These are phyloP conservation scores for Lactarius psammicola DNA, from an alignment of 768 basidiomycete genomes.

Conservation along the genomic window DNA sequence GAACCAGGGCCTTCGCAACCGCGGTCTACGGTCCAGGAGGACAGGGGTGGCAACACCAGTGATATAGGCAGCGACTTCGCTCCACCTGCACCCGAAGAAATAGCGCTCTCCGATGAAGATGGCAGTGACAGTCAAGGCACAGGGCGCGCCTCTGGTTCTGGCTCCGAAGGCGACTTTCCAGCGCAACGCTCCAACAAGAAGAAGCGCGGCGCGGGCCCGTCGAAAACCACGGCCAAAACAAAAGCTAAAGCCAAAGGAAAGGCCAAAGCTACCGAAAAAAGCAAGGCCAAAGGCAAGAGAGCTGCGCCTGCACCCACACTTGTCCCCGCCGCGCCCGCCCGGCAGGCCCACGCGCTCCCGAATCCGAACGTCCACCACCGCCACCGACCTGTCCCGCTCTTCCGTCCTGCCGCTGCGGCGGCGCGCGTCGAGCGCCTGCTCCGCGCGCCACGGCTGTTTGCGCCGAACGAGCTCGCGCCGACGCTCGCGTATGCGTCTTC, in stretches of 20 bases:
- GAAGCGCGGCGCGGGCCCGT: conserved; percentile 14
- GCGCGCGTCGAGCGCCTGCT: conserved; percentile 59
- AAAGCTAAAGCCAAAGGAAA: background rate
- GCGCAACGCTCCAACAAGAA: conserved; percentile 33
- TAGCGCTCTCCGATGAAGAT: conserved; percentile 35
- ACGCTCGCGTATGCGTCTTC: conserved; percentile 60
- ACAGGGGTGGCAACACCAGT: conserved; percentile 1
- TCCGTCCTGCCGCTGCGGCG: conserved; percentile 34
- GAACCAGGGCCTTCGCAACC: conserved; percentile 42
- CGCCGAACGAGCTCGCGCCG: conserved; percentile 39
- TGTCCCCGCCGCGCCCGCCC: conserved; percentile 40
- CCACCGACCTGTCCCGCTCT: conserved; percentile 65
- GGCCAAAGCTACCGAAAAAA: background rate
- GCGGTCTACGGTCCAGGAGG: conserved; percentile 33
- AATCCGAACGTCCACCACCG: conserved; percentile 69
- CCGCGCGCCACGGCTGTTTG: conserved; percentile 51
- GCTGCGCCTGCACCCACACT: conserved; percentile 25
- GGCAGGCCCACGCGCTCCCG: conserved; percentile 58
- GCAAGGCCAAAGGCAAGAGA: background rate
- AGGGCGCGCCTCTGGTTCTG: background rate
- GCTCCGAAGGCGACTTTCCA: conserved; percentile 30
- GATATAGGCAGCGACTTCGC: conserved; percentile 57
- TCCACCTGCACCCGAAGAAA: conserved; percentile 43
- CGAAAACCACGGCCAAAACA: background rate
- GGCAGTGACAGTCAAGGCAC: background rate